Conservation (phyloP, 768 basidiomycete species). For the Rhodotorula babjevae region DNA sequence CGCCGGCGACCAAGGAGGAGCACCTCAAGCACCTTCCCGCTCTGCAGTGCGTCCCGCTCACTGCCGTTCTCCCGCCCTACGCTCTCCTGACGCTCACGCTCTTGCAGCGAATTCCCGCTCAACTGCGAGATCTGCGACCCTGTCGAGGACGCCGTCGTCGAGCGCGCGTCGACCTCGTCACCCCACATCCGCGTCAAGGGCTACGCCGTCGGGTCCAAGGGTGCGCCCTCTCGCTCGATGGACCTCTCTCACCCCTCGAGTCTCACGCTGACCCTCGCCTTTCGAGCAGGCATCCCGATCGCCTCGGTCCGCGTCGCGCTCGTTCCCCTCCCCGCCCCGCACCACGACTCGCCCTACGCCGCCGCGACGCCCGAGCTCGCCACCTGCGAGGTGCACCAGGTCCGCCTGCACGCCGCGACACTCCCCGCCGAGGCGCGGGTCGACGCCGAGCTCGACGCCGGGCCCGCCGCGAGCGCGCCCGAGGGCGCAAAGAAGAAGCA, state of each 20-base stretch:
- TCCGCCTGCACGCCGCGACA: slow-evolving; percentile 6
- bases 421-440: not conserved
- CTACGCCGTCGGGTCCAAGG: slow-evolving; percentile 19
- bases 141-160: not conserved
- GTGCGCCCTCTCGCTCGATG: not conserved
- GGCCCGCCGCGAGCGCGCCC: not conserved
- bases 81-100: no score
- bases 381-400: not conserved
- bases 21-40: slow-evolving; percentile 9
- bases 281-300: slow-evolving; percentile 17
- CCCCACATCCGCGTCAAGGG: slow-evolving; percentile 2
- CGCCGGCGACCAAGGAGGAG: slow-evolving; percentile 17
- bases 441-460: not conserved
- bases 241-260: not conserved
- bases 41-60: slow-evolving; percentile 11
- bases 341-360: not conserved
- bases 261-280: not conserved
- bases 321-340: slow-evolving; percentile 1
- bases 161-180: not conserved
- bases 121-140: slow-evolving; percentile 29
- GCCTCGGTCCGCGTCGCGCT: slow-evolving; percentile 9
- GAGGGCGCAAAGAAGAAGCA: not conserved
- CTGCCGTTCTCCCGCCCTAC: no score
- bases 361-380: not conserved
- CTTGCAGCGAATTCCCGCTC: slow-evolving; percentile 21